Evolutionary conservation across 352 stramenopile species (phyloP).

Genomic region (Phytophthora vignae): DNA sequence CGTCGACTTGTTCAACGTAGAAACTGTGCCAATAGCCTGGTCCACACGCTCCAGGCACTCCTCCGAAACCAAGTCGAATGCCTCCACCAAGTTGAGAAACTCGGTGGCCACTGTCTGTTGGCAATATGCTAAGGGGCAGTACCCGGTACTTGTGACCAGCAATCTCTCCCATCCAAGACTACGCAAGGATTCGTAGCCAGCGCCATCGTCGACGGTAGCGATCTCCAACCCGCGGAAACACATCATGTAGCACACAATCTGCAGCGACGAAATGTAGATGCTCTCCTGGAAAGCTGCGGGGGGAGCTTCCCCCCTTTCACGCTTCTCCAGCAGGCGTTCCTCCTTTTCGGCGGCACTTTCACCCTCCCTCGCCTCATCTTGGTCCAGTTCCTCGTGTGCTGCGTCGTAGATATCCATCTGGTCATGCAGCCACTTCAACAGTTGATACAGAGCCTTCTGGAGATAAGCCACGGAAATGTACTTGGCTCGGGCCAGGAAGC

Average conservation of each 20-base stretch:
- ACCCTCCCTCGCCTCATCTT: slow-evolving; percentile 10
- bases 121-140: slow-evolving; percentile 80
- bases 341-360: slow-evolving; percentile 33
- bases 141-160: slow-evolving; percentile 60
- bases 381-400: slow-evolving; percentile 37
- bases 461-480: slow-evolving; percentile 95
- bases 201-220: slow-evolving; percentile 59
- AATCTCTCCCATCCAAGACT: slow-evolving; percentile 85
- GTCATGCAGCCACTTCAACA: slow-evolving; percentile 94
- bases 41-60: slow-evolving; percentile 81
- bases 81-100: slow-evolving; percentile 85
- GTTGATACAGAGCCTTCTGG: slow-evolving; percentile 92
- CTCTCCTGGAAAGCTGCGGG: slow-evolving; percentile 60
- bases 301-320: slow-evolving; percentile 34
- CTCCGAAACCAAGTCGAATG: slow-evolving; percentile 79
- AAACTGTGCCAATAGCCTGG: slow-evolving; percentile 66
- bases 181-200: slow-evolving; percentile 81
- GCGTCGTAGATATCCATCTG: slow-evolving; percentile 92
- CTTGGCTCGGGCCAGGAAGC: slow-evolving; percentile 95
- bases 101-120: slow-evolving; percentile 83
- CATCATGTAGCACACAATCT: slow-evolving; percentile 98
- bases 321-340: slow-evolving; percentile 37
- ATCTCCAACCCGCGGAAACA: slow-evolving; percentile 96
- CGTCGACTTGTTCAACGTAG: slow-evolving; percentile 41
- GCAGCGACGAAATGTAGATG: slow-evolving; percentile 87